Conservation (phyloP, 176 grass and related monocot species). For the Oryza punctata region DNA sequence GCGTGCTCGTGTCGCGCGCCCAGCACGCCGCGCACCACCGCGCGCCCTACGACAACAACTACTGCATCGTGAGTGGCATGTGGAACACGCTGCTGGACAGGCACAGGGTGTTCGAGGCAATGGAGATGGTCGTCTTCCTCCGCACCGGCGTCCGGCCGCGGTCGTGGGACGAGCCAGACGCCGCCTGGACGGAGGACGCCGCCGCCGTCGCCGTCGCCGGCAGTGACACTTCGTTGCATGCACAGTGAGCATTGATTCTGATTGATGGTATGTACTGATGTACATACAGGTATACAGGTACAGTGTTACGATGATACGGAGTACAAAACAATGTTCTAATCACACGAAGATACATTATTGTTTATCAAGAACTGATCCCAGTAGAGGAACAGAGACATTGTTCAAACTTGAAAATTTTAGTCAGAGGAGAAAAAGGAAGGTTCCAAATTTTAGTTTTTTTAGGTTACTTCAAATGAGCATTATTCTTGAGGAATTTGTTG, state of each 20-base stretch:
- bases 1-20: constrained; percentile 76
- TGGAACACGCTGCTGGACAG: constrained; percentile 71
- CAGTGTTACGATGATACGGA: not conserved
- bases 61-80: constrained; percentile 83
- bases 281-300: not conserved
- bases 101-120: constrained; percentile 68
- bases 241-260: not conserved
- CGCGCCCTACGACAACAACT: constrained; percentile 66
- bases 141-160: constrained; percentile 65
- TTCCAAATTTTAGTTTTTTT: not conserved
- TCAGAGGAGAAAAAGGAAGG: not conserved
- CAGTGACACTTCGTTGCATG: not conserved
- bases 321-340: not conserved
- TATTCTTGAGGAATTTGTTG: not conserved
- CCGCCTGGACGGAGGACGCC: constrained; percentile 58
- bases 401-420: not conserved
- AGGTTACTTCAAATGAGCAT: not conserved
- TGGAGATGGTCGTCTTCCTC: constrained; percentile 81
- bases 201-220: not conserved
- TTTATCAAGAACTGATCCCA: not conserved
- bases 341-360: not conserved
- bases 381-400: not conserved
- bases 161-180: constrained; percentile 57
- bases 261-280: constrained; percentile 18
- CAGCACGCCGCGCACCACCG: constrained; percentile 78